phyloP scores from a whole-genome alignment of 192 early-diverging fungal species.

The Gryganskiella cystojenkinii region DNA sequence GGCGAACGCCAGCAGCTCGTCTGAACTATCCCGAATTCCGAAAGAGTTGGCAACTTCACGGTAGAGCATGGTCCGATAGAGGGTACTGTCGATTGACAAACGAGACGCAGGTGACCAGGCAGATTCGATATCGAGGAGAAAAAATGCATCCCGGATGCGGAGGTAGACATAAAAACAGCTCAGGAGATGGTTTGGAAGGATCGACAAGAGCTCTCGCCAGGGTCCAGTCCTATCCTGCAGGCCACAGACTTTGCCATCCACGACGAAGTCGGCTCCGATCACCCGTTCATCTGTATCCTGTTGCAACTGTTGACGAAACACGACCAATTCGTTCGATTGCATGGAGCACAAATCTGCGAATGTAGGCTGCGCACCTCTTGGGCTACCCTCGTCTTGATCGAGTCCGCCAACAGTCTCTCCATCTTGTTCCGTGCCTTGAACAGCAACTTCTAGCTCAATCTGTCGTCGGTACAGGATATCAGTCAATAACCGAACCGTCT shows the following conservation, averaged over 20 bases:
- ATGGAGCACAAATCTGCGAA: constrained; percentile 44
- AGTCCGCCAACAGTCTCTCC: background rate
- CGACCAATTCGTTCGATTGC: constrained; percentile 41
- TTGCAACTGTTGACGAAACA: constrained; percentile 27
- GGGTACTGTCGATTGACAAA: constrained; percentile 37
- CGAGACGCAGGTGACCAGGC: background rate
- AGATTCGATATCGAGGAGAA: constrained; percentile 23
- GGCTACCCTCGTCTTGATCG: background rate
- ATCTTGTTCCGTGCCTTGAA: background rate
- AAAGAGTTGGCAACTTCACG: constrained; percentile 78
- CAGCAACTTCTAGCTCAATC: background rate
- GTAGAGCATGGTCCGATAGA: constrained; percentile 66
- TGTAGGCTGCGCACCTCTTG: constrained; percentile 6
- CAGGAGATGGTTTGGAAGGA: constrained; percentile 29
- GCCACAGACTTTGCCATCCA: background rate
- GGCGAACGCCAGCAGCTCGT: constrained; percentile 65
- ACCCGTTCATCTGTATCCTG: background rate
- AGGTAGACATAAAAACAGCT: constrained; percentile 41
- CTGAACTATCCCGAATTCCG: constrained; percentile 70
- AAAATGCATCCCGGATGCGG: constrained; percentile 27
- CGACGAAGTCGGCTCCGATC: background rate
- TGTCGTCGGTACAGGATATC: constrained; percentile 32
- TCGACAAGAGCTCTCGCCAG: constrained; percentile 23
- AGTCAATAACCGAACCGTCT: constrained; percentile 26
- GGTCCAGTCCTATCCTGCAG: background rate